Conservation (phyloP, 2,329 filamentous ascomycete species). For the Claviceps fusiformis region DNA sequence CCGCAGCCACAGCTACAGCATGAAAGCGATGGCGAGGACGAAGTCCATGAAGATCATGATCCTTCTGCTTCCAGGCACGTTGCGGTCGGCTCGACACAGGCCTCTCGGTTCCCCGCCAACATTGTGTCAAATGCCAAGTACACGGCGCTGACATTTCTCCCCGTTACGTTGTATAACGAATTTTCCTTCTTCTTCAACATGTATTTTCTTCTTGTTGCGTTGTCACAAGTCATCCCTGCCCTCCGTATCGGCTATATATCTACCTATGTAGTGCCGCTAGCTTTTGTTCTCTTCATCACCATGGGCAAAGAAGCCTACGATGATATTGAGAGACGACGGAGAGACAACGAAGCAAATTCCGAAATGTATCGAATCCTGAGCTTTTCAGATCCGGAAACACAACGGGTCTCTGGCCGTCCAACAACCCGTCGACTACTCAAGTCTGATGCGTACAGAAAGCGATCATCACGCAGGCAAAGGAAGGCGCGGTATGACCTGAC, state of each 20-base stretch:
- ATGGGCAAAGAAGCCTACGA: conserved; percentile 93
- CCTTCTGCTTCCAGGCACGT: conserved; percentile 62
- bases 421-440: conserved; percentile 26
- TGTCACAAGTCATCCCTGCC: conserved; percentile 83
- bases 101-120: conserved; percentile 73
- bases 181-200: conserved; percentile 99
- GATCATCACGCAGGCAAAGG: conserved; percentile 18
- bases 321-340: conserved; percentile 71
- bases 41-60: conserved; percentile 42
- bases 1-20: conserved; percentile 9
- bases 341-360: conserved; percentile 89
- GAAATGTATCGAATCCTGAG: conserved; percentile 71
- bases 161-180: conserved; percentile 91
- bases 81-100: conserved; percentile 59
- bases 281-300: conserved; percentile 83
- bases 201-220: conserved; percentile 89
- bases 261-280: conserved; percentile 85
- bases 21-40: conserved; percentile 15
- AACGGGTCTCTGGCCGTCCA: conserved; percentile 23
- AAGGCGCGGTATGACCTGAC: conserved; percentile 29
- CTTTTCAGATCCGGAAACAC: conserved; percentile 45
- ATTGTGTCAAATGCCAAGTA: conserved; percentile 96
- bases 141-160: conserved; percentile 85
- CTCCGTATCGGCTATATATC: conserved; percentile 87
- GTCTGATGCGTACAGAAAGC: conserved; percentile 22